Evolutionary conservation across 2,329 filamentous ascomycete genomes (phyloP), one percentile per base, ranked within the genome.

Genomic region (Aplosporella prunicola): DNA sequence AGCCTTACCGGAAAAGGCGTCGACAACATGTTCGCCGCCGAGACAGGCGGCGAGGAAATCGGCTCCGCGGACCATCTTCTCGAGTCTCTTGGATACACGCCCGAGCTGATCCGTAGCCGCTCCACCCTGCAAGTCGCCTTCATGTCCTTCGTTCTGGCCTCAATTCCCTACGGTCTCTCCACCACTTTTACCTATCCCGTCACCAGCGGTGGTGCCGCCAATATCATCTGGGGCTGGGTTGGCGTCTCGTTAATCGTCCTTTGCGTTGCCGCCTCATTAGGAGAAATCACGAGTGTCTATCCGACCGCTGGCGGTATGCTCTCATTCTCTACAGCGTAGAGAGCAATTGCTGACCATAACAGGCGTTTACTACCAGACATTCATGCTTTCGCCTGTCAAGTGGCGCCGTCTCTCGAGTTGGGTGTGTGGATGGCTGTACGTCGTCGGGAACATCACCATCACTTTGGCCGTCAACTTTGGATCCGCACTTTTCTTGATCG

Each of bases 381-480:
- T 81, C 53, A 83, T 84, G 75, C 71, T 87, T 10, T 71, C 80
- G 0, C 69, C 78, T 13, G 56, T 69, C 17, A 58, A 57, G 11
- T 80, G 73, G 62, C 76, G 80, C 36, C 72, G 70, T 27, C 61
- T 81, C 11, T 67, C 78, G 11, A 77, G 77, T 20, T 86, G 78
- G 74, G 74, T 82, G 33, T 81, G 77, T 46, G 81, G 81, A 43
- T 87, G 81, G 81, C 66, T 80, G 15, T 87, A 82, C 53, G 72
- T 84, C 13, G 76, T 85, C 35, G 83, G 83, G 41, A 87, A 87
- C 61, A 80, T 86, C 56, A 85, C 80, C 47, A 88, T 88, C 48
- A 86, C 82, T 0, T 67, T 86, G n/a, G 74, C 80, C n/a, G 81
- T 86, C 53, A 83, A 84, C 64, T 87, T 86, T 50, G 82, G 80